phyloP scores from a whole-genome alignment of 116 monocot genomes.

The Cymodocea nodosa region DNA sequence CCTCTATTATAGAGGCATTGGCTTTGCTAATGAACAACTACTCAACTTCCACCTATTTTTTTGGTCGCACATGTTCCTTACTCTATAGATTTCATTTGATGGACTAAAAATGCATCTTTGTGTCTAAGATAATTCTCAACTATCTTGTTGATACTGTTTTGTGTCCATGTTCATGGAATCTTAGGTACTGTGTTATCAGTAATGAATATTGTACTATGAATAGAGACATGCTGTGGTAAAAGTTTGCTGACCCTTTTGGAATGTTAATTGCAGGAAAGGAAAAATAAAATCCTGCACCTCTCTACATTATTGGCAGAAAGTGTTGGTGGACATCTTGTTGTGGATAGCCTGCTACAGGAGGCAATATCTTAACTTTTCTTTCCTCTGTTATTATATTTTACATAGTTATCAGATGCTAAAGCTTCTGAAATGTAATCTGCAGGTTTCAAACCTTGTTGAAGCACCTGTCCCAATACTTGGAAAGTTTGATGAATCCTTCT shows the following conservation, averaged over 20 bases:
- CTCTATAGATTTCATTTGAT: too few species aligned
- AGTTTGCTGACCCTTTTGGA: conserved; percentile 2
- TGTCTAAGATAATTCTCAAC: too few species aligned
- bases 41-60: too few species aligned
- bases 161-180: background rate
- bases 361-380: conserved; percentile 17
- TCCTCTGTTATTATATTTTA: background rate
- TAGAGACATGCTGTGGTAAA: background rate
- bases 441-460: conserved; percentile 94
- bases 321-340: conserved; percentile 44
- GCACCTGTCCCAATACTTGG: conserved; percentile 85
- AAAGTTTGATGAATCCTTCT: conserved; percentile 69
- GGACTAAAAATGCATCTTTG: too few species aligned
- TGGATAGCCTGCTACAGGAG: conserved; percentile 62
- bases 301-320: conserved; percentile 47
- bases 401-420: background rate
- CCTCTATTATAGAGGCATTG: too few species aligned
- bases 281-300: conserved; percentile 21
- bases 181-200: background rate
- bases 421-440: conserved; percentile 1
- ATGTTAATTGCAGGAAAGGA: conserved; percentile 9
- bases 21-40: too few species aligned
- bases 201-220: background rate
- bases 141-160: background rate
- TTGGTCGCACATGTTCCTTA: too few species aligned